phyloP scores from a whole-genome alignment of 78 protist genomes.

The Dictyostelium citrinum region DNA sequence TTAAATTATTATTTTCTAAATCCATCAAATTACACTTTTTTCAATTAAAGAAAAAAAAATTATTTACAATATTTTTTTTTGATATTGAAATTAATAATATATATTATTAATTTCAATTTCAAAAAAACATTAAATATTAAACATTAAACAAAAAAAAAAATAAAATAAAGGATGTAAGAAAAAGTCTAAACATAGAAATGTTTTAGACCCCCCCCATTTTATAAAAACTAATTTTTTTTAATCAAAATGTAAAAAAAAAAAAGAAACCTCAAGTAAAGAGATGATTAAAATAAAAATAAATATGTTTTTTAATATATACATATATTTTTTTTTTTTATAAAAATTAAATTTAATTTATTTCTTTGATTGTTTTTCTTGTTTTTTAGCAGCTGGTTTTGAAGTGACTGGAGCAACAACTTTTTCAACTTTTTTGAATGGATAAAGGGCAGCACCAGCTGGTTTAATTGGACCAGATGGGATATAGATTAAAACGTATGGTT shows the following conservation, averaged over 20 bases:
- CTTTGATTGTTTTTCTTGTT: neutral
- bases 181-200: neutral
- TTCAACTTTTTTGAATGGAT: slow-evolving; percentile 45
- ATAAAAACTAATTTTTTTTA: no score
- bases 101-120: no score
- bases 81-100: no score
- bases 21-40: neutral
- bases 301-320: neutral
- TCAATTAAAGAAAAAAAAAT: neutral
- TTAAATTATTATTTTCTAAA: neutral
- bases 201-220: neutral
- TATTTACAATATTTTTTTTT: neutral
- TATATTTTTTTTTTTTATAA: neutral
- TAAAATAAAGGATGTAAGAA: neutral
- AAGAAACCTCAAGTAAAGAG: no score
- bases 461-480: slow-evolving; percentile 71
- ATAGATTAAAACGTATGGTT: slow-evolving; percentile 65
- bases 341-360: neutral
- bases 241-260: no score
- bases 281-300: neutral
- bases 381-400: neutral
- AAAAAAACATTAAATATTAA: neutral
- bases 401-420: neutral
- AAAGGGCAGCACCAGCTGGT: slow-evolving; percentile 56
- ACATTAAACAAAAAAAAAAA: neutral